Evolutionary conservation across 1,139 yeast genomes (phyloP).

Genomic region (Candida mesenterica): DNA sequence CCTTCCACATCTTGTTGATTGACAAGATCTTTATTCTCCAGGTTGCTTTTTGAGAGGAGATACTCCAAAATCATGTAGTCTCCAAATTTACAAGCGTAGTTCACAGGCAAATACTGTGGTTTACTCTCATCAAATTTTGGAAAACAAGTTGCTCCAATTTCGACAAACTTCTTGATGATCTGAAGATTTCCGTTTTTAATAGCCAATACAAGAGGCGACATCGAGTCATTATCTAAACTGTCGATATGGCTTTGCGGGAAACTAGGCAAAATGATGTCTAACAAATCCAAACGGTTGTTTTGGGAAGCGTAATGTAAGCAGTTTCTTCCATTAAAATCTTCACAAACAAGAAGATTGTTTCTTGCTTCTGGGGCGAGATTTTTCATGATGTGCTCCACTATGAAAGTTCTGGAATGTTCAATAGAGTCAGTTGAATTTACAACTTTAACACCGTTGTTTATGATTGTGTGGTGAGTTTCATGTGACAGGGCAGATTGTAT

Average conservation of each 20-base stretch:
- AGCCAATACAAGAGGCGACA: constrained; percentile 79
- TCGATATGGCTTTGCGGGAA: constrained; percentile 45
- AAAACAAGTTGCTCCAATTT: constrained; percentile 54
- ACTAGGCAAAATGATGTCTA: constrained; percentile 42
- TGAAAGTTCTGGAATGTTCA: constrained; percentile 41
- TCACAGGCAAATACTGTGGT: constrained; percentile 74
- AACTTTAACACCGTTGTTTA: constrained; percentile 48
- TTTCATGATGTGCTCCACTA: constrained; percentile 34
- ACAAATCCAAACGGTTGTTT: constrained; percentile 56
- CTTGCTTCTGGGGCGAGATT: constrained; percentile 20
- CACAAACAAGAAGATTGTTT: constrained; percentile 31
- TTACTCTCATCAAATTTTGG: constrained; percentile 51
- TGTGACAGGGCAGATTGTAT: constrained; percentile 35
- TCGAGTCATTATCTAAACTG: constrained; percentile 65
- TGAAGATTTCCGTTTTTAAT: constrained; percentile 67
- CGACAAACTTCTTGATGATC: constrained; percentile 42
- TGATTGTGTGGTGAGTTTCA: constrained; percentile 31
- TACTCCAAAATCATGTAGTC: constrained; percentile 68
- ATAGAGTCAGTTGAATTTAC: constrained; percentile 40
- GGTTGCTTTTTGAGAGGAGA: constrained; percentile 37
- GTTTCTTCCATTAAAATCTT: constrained; percentile 72
- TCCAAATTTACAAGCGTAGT: constrained; percentile 87
- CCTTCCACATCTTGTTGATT: constrained; percentile 83
- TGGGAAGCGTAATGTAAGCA: constrained; percentile 90
- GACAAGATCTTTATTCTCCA: constrained; percentile 24